phyloP scores from a whole-genome alignment of 257 asterid genomes.

The Nicotiana benthamiana region DNA sequence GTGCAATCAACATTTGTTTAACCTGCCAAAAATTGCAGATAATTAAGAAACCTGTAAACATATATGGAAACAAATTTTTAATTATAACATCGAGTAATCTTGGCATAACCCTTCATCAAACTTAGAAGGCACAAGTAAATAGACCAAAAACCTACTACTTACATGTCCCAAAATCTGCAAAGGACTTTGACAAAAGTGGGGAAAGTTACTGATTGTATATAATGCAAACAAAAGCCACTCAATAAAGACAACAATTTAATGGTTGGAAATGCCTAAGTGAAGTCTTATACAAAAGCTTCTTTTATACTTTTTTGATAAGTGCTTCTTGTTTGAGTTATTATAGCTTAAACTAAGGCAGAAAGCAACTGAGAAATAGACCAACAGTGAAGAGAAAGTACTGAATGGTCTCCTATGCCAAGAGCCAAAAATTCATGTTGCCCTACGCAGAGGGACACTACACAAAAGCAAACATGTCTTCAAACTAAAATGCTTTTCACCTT shows the following conservation, averaged over 20 bases:
- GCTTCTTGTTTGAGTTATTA: not conserved
- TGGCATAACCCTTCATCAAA: not conserved
- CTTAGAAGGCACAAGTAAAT: not conserved
- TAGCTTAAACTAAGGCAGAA: not conserved
- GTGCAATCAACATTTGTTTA: conserved; percentile 96
- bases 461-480: too few species aligned
- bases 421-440: not conserved
- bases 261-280: not conserved
- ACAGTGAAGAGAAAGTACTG: not conserved
- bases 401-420: not conserved
- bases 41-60: conserved; percentile 15
- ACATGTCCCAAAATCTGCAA: not conserved
- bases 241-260: not conserved
- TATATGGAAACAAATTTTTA: not conserved
- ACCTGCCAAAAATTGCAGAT: conserved; percentile 51
- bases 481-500: not conserved
- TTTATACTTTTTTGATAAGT: not conserved
- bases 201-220: not conserved
- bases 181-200: not conserved
- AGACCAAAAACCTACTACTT: not conserved
- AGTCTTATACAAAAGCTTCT: not conserved
- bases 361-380: not conserved
- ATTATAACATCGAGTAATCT: too few species aligned
- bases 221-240: not conserved
- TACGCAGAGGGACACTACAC: too few species aligned